Evolutionary conservation across 129 eudicot genomes (phyloP).

Genomic region (Pulicaria dysenterica): DNA sequence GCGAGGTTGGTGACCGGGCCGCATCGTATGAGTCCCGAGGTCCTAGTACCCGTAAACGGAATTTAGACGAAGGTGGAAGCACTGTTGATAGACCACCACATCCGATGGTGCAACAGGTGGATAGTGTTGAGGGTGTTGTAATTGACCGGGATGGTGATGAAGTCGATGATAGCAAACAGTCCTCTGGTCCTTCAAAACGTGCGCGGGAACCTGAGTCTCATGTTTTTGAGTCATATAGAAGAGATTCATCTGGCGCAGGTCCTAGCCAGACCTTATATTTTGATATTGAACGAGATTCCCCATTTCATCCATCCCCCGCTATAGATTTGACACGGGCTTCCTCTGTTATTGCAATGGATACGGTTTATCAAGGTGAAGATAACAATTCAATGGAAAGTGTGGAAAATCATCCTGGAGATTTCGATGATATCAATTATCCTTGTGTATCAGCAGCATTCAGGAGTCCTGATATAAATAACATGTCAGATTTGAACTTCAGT

Average conservation of each 20-base stretch:
- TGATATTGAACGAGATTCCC: conserved; percentile 55
- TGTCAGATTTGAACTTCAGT: conserved; percentile 80
- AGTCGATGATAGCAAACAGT: conserved; percentile 68
- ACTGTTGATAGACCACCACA: conserved; percentile 88
- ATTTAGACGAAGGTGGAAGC: conserved; percentile 89
- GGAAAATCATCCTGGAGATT: conserved; percentile 79
- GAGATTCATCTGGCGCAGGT: conserved; percentile 64
- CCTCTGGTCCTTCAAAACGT: conserved; percentile 78
- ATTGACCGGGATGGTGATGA: conserved; percentile 92
- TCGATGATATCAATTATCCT: conserved; percentile 59
- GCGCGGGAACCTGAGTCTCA: conserved; percentile 54
- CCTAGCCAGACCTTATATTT: conserved; percentile 69
- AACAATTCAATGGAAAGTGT: conserved; percentile 94
- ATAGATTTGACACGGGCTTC: conserved; percentile 79
- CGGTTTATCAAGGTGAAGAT: conserved; percentile 49
- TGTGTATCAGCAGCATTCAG: conserved; percentile 44
- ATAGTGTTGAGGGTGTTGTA: conserved; percentile 83
- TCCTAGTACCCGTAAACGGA: conserved; percentile 79
- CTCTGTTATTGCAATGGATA: conserved; percentile 94
- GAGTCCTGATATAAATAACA: conserved; percentile 56
- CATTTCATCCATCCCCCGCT: conserved; percentile 34
- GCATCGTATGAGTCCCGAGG: conserved; percentile 91
- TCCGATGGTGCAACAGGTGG: conserved; percentile 55
- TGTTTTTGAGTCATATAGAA: conserved; percentile 45
- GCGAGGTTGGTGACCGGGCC: conserved; percentile 95